Evolutionary conservation across 2,329 filamentous ascomycete genomes (phyloP), one percentile per base, ranked within the genome.

Genomic region (Alternaria alternata): DNA sequence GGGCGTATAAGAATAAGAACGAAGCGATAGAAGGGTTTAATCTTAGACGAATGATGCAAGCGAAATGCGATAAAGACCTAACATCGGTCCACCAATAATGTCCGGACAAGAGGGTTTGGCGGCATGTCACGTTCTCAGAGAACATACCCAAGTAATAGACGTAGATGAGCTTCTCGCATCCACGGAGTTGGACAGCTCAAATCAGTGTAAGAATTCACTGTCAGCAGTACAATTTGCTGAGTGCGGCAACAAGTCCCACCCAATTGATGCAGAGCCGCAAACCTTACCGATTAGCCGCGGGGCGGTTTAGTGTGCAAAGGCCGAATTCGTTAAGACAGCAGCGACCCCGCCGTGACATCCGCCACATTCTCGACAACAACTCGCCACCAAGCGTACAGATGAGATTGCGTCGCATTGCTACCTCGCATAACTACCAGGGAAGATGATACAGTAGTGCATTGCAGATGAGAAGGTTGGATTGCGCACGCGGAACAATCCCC

Each of bases 211-310:
- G 20, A 16, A 24, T 4, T 41, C 7, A 14, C 12, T 24, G 7
- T 3, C 20, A 49, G 20, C 32, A 14, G 30, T 34, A 36, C 18
- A 20, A 36, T 11, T 47, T 4, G 46, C 28, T 16, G 18, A 34
- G 30, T 9, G 28, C 46, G 18, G 46, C 5, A 34, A 48, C 32
- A 24, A 24, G 8, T 30, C 8, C 20, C 30, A 49, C n/a, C 56
- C 47, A 52, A 57, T 47, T 14, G 44, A 36, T 54, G 47, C 28
- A 20, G 34, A 51, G 52, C 26, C 30, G 28, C 34, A 42, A 53
- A 53, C 38, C 38, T 46, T 22, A 58, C 67, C 81, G 62, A 55
- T 57, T 65, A 65, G 57, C 44, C 46, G 60, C 62, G 30, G 61
- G 55, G 42, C 49, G 52, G 55, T 53, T 51, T 65, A 53, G 64